These are phyloP conservation scores for Pyricularia sp. DNA, from an alignment of 2,329 filamentous ascomycete species.

Conservation along the genomic window DNA sequence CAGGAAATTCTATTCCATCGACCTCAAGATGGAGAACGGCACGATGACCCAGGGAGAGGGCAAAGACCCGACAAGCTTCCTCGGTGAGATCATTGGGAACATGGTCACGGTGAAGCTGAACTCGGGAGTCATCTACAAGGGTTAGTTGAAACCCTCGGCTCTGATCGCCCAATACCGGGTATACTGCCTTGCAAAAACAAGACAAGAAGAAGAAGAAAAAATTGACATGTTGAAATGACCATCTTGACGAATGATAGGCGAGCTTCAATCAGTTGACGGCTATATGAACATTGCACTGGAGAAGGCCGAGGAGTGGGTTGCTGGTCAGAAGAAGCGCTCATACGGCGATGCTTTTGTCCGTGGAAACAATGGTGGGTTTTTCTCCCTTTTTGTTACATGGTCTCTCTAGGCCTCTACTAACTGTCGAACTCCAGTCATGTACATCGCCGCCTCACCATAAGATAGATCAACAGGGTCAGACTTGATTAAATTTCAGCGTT, in stretches of 20 bases:
- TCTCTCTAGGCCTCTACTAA: constrained; percentile 11
- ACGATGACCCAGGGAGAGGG: constrained; percentile 56
- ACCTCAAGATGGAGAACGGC: constrained; percentile 63
- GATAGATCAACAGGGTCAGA: background rate
- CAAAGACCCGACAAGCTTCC: constrained; percentile 87
- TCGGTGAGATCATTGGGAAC: constrained; percentile 89
- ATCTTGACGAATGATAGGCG: constrained; percentile 45
- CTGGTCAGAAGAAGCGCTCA: constrained; percentile 69
- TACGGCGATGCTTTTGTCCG: constrained; percentile 95
- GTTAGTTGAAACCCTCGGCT: constrained; percentile 32
- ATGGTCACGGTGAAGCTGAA: constrained; percentile 96
- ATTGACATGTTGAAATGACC: background rate
- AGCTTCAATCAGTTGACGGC: constrained; percentile 92
- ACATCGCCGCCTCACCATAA: constrained; percentile 54
- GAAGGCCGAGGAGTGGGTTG: constrained; percentile 86
- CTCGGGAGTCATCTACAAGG: constrained; percentile 97
- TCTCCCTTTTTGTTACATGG: background rate
- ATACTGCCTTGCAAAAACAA: background rate
- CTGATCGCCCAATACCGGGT: background rate
- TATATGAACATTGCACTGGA: constrained; percentile 99
- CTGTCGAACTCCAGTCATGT: constrained; percentile 45
- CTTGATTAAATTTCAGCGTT: background rate
- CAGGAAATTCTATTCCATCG: background rate
- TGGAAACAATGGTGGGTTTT: constrained; percentile 75
- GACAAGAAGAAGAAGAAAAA: background rate